Evolutionary conservation across 306 rosid genomes (phyloP), one percentile per base, ranked within the genome.

Genomic region (Ormosia emarginata): DNA sequence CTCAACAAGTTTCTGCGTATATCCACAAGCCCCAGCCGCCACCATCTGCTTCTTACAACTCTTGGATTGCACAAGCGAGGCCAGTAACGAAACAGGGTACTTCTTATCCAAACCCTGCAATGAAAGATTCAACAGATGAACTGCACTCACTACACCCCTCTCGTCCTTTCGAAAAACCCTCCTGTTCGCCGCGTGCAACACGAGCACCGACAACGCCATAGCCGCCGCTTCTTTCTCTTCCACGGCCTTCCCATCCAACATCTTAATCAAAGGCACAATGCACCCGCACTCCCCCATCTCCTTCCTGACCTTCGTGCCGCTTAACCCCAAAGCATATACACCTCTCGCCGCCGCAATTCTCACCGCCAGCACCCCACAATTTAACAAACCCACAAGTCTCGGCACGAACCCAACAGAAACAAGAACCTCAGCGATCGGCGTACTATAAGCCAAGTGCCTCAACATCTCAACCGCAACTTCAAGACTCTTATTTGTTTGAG

Each of bases 201-300:
- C 18, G 53, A 95, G 83, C 14, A 66, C 77, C 6, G 94, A 93
- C 88, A 95, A 88, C 2, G 99, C 96, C 88, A 79, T 93, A 0
- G 90, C 90, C 2, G 96, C 95, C 1, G 90, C 90, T 81, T 90
- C 96, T 77, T 88, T 95, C 92, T 95, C 99, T 50, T 92, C 93
- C 10, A 61, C 88, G 32, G 94, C 95, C 15, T 95, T 95, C 14
- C 98, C 99, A 80, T 95, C 99, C 77, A 95, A 40, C 99, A 95
- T 93, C 78, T 84, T 93, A 32, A 93, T 87, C 83, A 95, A 68
- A 64, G 83, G 86, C 12, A 53, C 53, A 78, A 93, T 82, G 63
- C 90, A 88, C 4, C 97, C 99, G 70, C 86, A 77, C 30, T 93
- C 98, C 39, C 98, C 99, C 83, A 93, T 85, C 81, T 93, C 98